Evolutionary conservation across 805 yeast species (phyloP).

Genomic region (Zygosaccharomyces bailii): DNA sequence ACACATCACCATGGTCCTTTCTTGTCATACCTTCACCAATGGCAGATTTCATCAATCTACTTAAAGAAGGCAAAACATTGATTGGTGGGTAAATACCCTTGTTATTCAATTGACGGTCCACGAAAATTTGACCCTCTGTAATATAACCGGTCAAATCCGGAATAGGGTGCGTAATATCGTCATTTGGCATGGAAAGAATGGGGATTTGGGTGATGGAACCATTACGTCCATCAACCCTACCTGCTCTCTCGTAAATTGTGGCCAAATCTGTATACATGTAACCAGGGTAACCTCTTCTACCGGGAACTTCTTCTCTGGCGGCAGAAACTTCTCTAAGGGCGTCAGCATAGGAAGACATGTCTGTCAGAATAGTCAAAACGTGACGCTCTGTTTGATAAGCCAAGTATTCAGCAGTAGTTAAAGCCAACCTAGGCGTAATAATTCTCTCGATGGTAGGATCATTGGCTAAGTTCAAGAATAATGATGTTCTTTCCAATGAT

Average conservation of each 20-base stretch:
- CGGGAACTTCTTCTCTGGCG: constrained; percentile 99
- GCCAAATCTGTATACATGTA: constrained; percentile 99
- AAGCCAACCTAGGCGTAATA: constrained; percentile 97
- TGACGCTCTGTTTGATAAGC: constrained; percentile 99
- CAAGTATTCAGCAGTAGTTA: constrained; percentile 96
- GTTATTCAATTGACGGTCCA: constrained; percentile 93
- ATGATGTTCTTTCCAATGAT: constrained; percentile 93
- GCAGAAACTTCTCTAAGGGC: constrained; percentile 99
- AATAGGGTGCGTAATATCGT: constrained; percentile 99
- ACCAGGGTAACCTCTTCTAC: constrained; percentile 99
- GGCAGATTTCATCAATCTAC: constrained; percentile 98
- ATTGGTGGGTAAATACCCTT: constrained; percentile 99
- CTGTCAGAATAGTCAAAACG: constrained; percentile 95
- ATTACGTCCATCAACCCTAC: constrained; percentile 99
- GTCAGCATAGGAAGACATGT: constrained; percentile 99
- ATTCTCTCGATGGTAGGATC: constrained; percentile 99
- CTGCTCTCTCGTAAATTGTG: constrained; percentile 98
- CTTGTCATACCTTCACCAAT: constrained; percentile 99
- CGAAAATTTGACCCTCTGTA: constrained; percentile 97
- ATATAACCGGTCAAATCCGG: constrained; percentile 99
- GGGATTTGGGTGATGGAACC: constrained; percentile 99
- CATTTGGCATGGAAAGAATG: constrained; percentile 98
- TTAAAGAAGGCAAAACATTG: constrained; percentile 94
- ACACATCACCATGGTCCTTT: constrained; percentile 99
- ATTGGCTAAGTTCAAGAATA: constrained; percentile 95